Evolutionary conservation across 208 protist genomes (phyloP).

Genomic region (Kentomonas sorsogonicus): DNA sequence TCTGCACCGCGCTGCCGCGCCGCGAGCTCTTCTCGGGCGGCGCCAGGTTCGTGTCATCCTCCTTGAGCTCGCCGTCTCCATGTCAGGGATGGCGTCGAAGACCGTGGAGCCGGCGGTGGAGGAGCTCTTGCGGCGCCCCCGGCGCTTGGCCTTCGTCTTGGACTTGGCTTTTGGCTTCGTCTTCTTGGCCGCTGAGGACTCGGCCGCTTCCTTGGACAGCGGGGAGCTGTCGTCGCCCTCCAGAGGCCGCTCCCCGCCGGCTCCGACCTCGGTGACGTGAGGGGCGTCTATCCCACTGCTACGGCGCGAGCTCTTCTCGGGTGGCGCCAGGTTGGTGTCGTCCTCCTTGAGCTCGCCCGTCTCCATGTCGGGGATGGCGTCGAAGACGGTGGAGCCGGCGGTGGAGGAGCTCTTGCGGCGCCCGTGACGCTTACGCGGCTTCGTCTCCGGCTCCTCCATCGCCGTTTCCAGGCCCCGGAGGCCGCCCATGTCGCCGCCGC

Average conservation of each 20-base stretch:
- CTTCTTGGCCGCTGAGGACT: slow-evolving; percentile 14
- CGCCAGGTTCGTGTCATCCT: background rate
- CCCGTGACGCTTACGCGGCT: slow-evolving; percentile 20
- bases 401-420: slow-evolving; percentile 22
- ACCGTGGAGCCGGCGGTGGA: too few species aligned
- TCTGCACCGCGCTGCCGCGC: background rate
- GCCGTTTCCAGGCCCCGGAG: background rate
- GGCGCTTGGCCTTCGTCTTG: slow-evolving; percentile 13
- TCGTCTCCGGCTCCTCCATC: slow-evolving; percentile 18
- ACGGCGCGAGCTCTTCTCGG: background rate
- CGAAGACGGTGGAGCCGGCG: slow-evolving; percentile 12
- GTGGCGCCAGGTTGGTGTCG: background rate
- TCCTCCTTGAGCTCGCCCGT: slow-evolving; percentile 15
- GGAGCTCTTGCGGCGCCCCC: slow-evolving; percentile 10
- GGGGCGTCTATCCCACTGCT: background rate
- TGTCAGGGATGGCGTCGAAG: too few species aligned
- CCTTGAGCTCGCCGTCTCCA: too few species aligned
- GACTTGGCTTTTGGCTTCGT: too few species aligned
- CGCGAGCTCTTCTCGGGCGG: background rate
- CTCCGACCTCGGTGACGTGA: background rate
- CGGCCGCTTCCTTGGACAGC: background rate
- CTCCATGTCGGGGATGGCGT: slow-evolving; percentile 20
- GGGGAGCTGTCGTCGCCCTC: background rate
- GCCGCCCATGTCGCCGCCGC: slow-evolving; percentile 9
- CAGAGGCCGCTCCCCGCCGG: background rate